Base-by-base conservation (phyloP, 2,329 filamentous ascomycete genomes). In the Alternaria viburni region DNA sequence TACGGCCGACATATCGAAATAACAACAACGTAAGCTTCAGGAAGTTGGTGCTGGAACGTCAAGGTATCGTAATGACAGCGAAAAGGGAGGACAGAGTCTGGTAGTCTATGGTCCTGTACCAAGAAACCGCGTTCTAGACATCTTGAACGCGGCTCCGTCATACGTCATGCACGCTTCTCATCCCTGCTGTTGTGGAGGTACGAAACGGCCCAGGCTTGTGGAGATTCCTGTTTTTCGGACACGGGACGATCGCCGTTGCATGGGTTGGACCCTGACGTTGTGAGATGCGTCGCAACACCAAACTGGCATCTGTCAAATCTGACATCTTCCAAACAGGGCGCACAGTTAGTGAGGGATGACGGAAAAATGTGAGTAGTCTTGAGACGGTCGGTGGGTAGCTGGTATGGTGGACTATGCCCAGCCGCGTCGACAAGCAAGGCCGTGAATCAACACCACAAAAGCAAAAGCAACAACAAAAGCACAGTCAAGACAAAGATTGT, bases 1-100 rank as follows among this genome's bases (percentile, higher is more conserved):
- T 23, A 81, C 61, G n/a, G 71, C 70, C 17, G 75, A 74, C 77
- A 79, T 79, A 9, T 55, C 74, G 61, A n/a, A 1, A 19, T 26
- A 11, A n/a, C 12, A 52, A n/a, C 10, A 52, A 15, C 47, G 25
- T 23, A 30, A n/a, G 17, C n/a, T 32, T 57, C 12, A 23, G 15
- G 41, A 44, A 45, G 25, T 46, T 12, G 49, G 13, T 15, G 30
- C 41, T 23, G 36, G 13, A 23, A 46, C 11, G 41, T 30, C 25
- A 56, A 56, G 5, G 43, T 30, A 46, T 50, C 19, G 26, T 21
- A 25, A 55, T 55, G 19, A 28, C 19, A 23, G 28, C 21, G 56
- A 25, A 21, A n/a, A 36, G 46, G 11, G 17, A 32, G 25, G 32
- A 26, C 19, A 25, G 43, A 43, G 5, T 21, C 50, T 44, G 6